These are phyloP conservation scores for Triticum timopheevii DNA, from an alignment of 176 grass and related monocot genomes.

Conservation along the genomic window DNA sequence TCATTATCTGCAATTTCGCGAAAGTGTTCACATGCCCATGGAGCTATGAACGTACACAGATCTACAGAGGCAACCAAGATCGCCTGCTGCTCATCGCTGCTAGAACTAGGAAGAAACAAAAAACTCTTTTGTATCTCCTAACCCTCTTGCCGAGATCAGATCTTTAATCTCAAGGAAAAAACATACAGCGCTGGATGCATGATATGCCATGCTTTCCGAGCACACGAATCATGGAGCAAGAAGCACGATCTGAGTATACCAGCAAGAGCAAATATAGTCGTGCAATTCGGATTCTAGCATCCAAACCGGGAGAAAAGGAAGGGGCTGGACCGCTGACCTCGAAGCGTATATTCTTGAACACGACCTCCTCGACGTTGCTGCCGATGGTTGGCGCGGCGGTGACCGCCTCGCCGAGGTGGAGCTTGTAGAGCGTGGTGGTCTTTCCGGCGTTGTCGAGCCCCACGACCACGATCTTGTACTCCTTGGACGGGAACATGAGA, in stretches of 20 bases:
- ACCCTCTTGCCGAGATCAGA: neutral
- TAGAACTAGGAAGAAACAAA: neutral
- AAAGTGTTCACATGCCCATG: neutral
- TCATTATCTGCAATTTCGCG: neutral
- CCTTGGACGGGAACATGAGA: constrained; percentile 86
- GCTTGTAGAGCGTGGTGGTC: constrained; percentile 96
- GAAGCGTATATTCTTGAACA: constrained; percentile 98
- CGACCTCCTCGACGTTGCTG: constrained; percentile 98
- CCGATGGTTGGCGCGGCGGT: constrained; percentile 92
- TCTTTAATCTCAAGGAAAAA: neutral
- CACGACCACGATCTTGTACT: constrained; percentile 99
- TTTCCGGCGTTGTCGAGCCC: constrained; percentile 96
- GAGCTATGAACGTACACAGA: neutral
- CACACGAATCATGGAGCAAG: neutral
- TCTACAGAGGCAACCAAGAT: neutral
- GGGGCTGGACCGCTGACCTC: constrained; percentile 39
- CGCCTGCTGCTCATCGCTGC: neutral
- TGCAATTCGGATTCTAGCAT: neutral
- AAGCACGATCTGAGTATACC: neutral
- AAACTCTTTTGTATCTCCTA: neutral
- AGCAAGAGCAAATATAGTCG: neutral
- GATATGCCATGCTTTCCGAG: neutral
- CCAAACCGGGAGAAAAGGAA: neutral
- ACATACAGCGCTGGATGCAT: neutral
- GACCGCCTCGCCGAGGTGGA: constrained; percentile 95